These are phyloP conservation scores for Berberis vulgaris DNA, from an alignment of 164 flowering plant species.

Conservation along the genomic window DNA sequence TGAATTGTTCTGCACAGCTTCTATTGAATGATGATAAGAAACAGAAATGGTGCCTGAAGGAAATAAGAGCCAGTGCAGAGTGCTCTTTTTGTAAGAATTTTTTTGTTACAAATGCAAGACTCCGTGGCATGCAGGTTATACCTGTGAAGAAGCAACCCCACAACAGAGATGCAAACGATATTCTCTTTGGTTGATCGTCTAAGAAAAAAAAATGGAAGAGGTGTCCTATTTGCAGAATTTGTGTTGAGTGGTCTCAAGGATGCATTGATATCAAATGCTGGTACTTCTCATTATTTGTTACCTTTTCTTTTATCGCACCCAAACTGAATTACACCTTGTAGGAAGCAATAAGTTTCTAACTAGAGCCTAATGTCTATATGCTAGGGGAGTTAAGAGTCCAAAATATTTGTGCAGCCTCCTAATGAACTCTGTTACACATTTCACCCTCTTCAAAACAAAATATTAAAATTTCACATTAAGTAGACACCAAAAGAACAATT, in stretches of 20 bases:
- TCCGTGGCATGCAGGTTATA: slow-evolving; percentile 2
- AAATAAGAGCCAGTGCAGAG: not conserved
- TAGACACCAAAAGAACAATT: too few relatives aligned
- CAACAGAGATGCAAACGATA: not conserved
- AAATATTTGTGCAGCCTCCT: too few relatives aligned
- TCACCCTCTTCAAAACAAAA: too few relatives aligned
- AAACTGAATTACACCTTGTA: too few relatives aligned
- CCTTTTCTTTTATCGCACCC: too few relatives aligned
- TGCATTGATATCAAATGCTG: not conserved
- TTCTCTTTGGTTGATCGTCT: not conserved
- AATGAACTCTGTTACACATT: too few relatives aligned
- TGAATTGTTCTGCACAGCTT: not conserved
- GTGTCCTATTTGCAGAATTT: not conserved
- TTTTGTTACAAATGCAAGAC: not conserved
- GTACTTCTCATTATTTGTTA: not conserved
- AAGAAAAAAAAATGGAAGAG: not conserved
- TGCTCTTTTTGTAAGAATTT: not conserved
- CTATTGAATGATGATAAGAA: not conserved
- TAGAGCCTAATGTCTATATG: too few relatives aligned
- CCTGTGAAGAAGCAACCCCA: not conserved
- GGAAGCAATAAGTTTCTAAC: too few relatives aligned
- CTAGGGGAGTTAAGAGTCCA: too few relatives aligned
- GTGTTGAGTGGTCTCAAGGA: not conserved
- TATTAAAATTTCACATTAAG: too few relatives aligned
- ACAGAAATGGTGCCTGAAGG: too few relatives aligned